These are phyloP conservation scores for Mucor sp. DNA, from an alignment of 371 early-diverging fungal genomes.

Conservation along the genomic window DNA sequence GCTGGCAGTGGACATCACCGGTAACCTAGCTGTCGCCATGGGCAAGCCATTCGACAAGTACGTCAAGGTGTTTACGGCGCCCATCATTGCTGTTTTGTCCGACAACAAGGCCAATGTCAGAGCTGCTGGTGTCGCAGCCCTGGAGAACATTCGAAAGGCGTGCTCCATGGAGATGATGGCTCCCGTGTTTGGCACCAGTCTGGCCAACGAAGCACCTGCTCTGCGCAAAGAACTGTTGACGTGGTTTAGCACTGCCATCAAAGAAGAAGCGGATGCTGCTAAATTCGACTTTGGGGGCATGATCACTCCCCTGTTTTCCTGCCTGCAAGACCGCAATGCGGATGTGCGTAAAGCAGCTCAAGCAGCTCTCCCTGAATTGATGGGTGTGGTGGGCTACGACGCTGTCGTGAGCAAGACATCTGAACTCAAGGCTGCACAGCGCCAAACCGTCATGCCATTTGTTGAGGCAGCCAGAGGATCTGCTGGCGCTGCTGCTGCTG, in stretches of 20 bases:
- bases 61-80: constrained; percentile 59
- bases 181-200: constrained; percentile 60
- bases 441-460: constrained; percentile 67
- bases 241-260: constrained; percentile 70
- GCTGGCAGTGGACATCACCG: constrained; percentile 73
- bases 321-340: constrained; percentile 84
- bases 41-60: constrained; percentile 85
- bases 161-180: constrained; percentile 73
- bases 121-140: constrained; percentile 69
- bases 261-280: constrained; percentile 28
- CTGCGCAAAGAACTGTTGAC: constrained; percentile 86
- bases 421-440: constrained; percentile 71
- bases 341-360: constrained; percentile 91
- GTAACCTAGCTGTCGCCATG: constrained; percentile 74
- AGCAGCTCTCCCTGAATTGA: constrained; percentile 62
- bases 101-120: constrained; percentile 93
- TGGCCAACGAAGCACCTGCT: constrained; percentile 76
- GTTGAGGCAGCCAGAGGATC: constrained; percentile 67
- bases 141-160: constrained; percentile 71
- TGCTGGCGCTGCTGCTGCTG: neutral
- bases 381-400: constrained; percentile 65
- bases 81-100: constrained; percentile 70
- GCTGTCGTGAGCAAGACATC: constrained; percentile 58
- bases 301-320: constrained; percentile 71
- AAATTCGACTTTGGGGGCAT: constrained; percentile 66